Conservation (phyloP, 805 yeast genomes). For the Ogataea trehaloabstinens region DNA sequence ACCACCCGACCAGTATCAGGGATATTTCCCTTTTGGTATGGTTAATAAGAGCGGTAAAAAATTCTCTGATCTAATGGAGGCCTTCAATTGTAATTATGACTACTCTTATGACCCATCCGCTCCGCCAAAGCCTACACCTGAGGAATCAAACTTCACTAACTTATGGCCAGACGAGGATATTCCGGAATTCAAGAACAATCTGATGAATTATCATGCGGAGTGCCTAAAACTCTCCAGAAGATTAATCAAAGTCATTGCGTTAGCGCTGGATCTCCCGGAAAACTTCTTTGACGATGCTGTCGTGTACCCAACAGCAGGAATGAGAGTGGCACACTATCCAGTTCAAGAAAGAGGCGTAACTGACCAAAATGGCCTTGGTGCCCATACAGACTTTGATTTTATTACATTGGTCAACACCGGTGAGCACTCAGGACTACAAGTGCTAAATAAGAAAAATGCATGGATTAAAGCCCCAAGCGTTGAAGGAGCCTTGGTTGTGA, state of each 20-base stretch:
- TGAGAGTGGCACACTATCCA: conserved; percentile 31
- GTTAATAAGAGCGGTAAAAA: conserved; percentile 23
- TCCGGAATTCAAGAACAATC: conserved; percentile 28
- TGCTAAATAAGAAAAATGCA: conserved; percentile 8
- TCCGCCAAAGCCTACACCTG: conserved; percentile 34
- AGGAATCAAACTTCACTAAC: conserved; percentile 26
- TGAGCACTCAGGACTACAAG: conserved; percentile 9
- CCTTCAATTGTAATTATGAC: conserved; percentile 17
- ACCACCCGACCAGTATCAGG: conserved; percentile 20
- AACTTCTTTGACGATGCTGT: too few relatives aligned
- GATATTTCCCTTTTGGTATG: conserved; percentile 26
- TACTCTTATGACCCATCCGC: conserved; percentile 24
- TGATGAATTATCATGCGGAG: conserved; percentile 14
- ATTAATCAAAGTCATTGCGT: conserved; percentile 27
- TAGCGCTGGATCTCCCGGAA: conserved; percentile 29
- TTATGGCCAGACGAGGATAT: conserved; percentile 26
- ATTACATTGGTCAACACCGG: conserved; percentile 28
- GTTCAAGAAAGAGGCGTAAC: conserved; percentile 23
- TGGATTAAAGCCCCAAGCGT: conserved; percentile 13
- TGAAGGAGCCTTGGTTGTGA: conserved; percentile 7
- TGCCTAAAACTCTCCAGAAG: conserved; percentile 26
- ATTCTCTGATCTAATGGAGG: too few relatives aligned
- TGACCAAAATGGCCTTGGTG: conserved; percentile 31
- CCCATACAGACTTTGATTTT: conserved; percentile 34
- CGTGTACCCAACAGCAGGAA: conserved; percentile 28